Conservation (phyloP, 805 yeast species). For the Vanderwaltozyma tropicalis region DNA sequence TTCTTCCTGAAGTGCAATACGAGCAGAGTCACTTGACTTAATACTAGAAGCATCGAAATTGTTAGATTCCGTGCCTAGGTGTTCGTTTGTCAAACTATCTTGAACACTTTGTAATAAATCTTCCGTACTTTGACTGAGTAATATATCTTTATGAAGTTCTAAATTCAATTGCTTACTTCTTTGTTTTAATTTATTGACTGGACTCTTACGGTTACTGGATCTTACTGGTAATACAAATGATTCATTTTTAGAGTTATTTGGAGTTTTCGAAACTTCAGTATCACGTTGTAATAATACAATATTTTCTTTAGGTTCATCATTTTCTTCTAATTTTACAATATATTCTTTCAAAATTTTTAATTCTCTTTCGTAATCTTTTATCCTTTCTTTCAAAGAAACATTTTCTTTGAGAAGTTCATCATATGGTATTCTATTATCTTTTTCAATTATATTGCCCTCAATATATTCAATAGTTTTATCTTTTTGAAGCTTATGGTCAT, state of each 20-base stretch:
- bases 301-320: neutral
- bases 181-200: too few species aligned
- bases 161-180: too few species aligned
- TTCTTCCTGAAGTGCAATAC: too few species aligned
- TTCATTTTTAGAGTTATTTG: neutral
- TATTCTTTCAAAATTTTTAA: slow-evolving; percentile 10
- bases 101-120: too few species aligned
- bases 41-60: too few species aligned
- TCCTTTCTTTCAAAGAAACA: slow-evolving; percentile 17
- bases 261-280: neutral
- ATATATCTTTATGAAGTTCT: too few species aligned
- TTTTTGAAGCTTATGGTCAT: slow-evolving; percentile 21
- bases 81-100: too few species aligned
- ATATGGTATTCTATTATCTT: slow-evolving; percentile 15
- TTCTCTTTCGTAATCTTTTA: slow-evolving; percentile 20
- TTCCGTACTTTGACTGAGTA: too few species aligned
- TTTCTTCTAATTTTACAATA: neutral
- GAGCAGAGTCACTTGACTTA: too few species aligned
- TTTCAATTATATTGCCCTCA: slow-evolving; percentile 13
- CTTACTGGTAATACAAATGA: slow-evolving; percentile 29
- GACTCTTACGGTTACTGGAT: slow-evolving; percentile 29
- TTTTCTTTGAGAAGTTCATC: slow-evolving; percentile 26
- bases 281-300: neutral
- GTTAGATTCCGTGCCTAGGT: too few species aligned
- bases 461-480: slow-evolving; percentile 22